Evolutionary conservation across 2,329 filamentous ascomycete species (phyloP).

Genomic region (Monosporascus sp.): DNA sequence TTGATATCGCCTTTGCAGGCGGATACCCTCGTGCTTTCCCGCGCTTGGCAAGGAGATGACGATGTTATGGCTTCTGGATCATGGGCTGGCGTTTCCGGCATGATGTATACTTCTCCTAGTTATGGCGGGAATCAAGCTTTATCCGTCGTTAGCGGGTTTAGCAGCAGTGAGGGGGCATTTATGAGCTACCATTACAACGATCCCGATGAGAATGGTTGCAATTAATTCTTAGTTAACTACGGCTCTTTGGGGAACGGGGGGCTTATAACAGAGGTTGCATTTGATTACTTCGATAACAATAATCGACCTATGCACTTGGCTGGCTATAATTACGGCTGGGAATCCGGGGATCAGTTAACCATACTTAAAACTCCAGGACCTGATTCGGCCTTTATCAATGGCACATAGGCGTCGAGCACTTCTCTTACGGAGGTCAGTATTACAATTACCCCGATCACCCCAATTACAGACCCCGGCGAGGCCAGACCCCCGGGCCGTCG

Average conservation of each 20-base stretch:
- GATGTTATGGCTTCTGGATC: neutral
- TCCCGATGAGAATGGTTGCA: neutral
- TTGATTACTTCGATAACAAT: neutral
- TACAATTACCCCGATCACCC: neutral
- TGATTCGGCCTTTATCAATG: neutral
- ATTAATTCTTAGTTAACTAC: neutral
- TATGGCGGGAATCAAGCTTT: neutral
- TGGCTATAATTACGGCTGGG: neutral
- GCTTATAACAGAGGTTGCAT: neutral
- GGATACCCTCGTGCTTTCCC: too few relatives aligned
- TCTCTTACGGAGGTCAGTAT: neutral
- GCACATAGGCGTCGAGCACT: neutral
- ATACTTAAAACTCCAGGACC: neutral
- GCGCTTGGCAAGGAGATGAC: neutral
- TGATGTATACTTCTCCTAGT: neutral
- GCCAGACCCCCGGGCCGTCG: neutral
- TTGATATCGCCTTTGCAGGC: neutral
- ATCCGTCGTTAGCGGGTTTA: neutral
- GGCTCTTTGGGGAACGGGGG: neutral
- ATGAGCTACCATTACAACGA: neutral
- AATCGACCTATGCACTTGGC: neutral
- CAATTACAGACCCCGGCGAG: neutral
- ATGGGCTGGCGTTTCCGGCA: neutral
- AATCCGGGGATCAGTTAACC: neutral
- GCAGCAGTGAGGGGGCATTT: neutral